phyloP scores from a whole-genome alignment of 1,139 yeast genomes.

The Nakaseomyces delphensis region DNA sequence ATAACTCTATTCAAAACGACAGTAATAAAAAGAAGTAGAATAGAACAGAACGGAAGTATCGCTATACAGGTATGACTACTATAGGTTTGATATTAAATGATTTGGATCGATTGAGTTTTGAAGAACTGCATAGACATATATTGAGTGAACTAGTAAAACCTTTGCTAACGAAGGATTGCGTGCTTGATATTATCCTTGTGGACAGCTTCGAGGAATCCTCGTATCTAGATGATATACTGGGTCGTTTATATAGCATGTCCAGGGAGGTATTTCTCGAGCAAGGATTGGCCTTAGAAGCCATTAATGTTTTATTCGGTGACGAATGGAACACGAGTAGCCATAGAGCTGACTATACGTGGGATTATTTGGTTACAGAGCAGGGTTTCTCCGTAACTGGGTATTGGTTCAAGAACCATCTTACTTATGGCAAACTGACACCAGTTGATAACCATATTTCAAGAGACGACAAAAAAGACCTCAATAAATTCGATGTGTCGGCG shows the following conservation, averaged over 20 bases:
- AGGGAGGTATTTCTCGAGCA: slow-evolving; percentile 21
- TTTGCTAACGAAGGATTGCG: not conserved
- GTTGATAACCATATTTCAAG: not conserved
- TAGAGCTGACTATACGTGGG: slow-evolving; percentile 1
- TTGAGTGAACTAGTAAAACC: not conserved
- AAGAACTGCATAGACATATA: not conserved
- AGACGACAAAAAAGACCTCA: slow-evolving; percentile 12
- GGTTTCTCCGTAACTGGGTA: not conserved
- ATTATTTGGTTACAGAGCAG: not conserved
- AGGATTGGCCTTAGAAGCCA: slow-evolving; percentile 15
- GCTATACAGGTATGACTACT: not conserved
- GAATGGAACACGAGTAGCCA: slow-evolving; percentile 7
- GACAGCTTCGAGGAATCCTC: slow-evolving; percentile 18
- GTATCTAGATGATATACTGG: slow-evolving; percentile 24
- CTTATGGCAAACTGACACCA: not conserved
- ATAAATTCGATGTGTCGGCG: slow-evolving; percentile 39
- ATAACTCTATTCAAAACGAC: too few species aligned
- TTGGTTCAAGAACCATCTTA: not conserved
- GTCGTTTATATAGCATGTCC: slow-evolving; percentile 23
- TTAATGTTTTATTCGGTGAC: slow-evolving; percentile 23
- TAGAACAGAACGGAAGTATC: not conserved
- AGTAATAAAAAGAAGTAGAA: not conserved
- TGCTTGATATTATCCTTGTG: slow-evolving; percentile 17
- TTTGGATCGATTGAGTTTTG: not conserved
- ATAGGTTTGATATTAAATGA: not conserved